Evolutionary conservation across 305 asterid genomes (phyloP).

Genomic region (Fraxinus ornus): DNA sequence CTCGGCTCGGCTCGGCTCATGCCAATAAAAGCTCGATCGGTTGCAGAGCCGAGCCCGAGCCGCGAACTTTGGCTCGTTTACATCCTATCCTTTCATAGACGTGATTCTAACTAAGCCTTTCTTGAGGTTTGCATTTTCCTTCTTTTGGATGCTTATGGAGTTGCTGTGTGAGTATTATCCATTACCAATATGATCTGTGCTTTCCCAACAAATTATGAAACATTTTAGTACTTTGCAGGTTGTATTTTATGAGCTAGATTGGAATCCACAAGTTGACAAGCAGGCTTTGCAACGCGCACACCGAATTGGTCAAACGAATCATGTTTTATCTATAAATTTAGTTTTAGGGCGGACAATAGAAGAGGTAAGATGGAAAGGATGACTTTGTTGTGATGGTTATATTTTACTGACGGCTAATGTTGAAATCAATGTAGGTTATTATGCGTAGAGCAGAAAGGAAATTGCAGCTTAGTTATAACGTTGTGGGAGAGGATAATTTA

Average conservation of each 20-base stretch:
- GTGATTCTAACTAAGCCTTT: not conserved
- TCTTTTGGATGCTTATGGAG: conserved; percentile 8
- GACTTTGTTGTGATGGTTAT: conserved; percentile 14
- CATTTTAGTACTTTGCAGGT: conserved; percentile 47
- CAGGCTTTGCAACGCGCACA: conserved; percentile 98
- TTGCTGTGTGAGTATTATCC: conserved; percentile 7
- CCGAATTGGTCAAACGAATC: conserved; percentile 87
- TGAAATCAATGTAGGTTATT: conserved; percentile 56
- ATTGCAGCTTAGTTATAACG: conserved; percentile 78
- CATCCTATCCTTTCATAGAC: not conserved
- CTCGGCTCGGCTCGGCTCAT: not conserved
- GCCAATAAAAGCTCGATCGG: not conserved
- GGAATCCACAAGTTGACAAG: conserved; percentile 99
- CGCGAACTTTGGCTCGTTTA: not conserved
- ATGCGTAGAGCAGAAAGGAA: conserved; percentile 88
- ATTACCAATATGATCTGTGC: conserved; percentile 1
- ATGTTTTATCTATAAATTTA: conserved; percentile 80
- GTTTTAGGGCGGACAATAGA: conserved; percentile 76
- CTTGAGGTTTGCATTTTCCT: not conserved
- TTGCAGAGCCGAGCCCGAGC: not conserved
- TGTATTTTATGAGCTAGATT: conserved; percentile 93
- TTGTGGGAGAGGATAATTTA: conserved; percentile 63
- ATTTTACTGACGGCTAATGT: conserved; percentile 27
- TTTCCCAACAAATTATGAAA: conserved; percentile 17
- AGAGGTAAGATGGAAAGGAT: conserved; percentile 55